phyloP scores from a whole-genome alignment of 306 rosid genomes.

The Gleditsia sinensis region DNA sequence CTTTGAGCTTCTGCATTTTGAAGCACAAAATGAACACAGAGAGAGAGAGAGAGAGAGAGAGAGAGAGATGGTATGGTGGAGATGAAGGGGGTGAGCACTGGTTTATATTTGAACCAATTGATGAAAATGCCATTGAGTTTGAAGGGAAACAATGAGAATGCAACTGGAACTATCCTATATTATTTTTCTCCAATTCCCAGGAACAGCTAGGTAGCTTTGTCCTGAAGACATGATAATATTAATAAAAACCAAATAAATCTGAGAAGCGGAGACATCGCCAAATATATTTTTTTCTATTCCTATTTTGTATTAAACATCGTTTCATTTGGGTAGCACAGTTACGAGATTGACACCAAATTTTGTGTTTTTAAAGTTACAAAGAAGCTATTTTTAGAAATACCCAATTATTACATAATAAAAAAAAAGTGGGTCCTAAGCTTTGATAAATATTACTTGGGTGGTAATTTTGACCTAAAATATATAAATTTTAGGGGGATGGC shows the following conservation, averaged over 20 bases:
- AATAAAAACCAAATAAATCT: conserved; percentile 27
- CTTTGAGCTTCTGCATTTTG: conserved; percentile 49
- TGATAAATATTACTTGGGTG: too few species aligned
- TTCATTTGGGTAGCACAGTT: background rate
- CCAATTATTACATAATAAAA: too few species aligned
- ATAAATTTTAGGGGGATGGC: too few species aligned
- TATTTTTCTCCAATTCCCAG: background rate
- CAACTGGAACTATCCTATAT: conserved; percentile 40
- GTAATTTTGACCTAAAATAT: too few species aligned
- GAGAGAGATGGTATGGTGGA: conserved; percentile 11
- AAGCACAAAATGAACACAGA: background rate
- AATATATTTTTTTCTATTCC: background rate
- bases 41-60: background rate
- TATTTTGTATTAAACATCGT: background rate
- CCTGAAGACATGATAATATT: conserved; percentile 4
- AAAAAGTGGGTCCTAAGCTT: too few species aligned
- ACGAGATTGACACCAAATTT: conserved; percentile 7
- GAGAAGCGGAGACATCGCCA: conserved; percentile 6
- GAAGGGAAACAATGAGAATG: conserved; percentile 40
- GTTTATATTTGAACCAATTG: conserved; percentile 46
- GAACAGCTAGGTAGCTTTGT: conserved; percentile 31
- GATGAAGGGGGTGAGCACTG: conserved; percentile 24
- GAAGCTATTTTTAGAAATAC: background rate
- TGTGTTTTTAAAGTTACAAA: background rate
- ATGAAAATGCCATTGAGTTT: conserved; percentile 41